Base-by-base conservation (phyloP, 1,139 yeast genomes). In the Zygosaccharomyces pseudobailii region DNA sequence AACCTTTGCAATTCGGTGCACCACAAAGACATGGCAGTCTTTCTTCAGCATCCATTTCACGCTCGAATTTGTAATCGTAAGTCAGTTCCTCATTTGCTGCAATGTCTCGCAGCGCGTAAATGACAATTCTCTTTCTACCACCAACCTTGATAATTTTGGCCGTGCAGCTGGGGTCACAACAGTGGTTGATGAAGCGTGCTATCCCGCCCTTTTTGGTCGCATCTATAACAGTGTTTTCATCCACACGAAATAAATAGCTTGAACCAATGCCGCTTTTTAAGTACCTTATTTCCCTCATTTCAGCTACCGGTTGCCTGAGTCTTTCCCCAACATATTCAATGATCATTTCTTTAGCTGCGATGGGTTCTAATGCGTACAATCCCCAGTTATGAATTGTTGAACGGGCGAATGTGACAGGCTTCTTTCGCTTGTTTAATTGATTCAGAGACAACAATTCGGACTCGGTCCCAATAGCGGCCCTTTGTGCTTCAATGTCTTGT, bases 311-410 rank as follows among this genome's bases (percentile, higher is more conserved):
- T 61, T 90, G 97, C 51, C 98, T 75, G 31, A 94, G 83, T 50
- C 95, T 78, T 60, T 92, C 98, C 30, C 99, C 99, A n/a, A 92
- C 97, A 61, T 92, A 92, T 66, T 94, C 99, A 52, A 94, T 92
- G 59, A 92, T 90, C 97, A 92, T 92, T 67, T 92, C 98, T 56
- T 84, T 86, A 1, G 95, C 94, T 10, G 89, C 87, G 61, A 92
- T 92, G 1, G 95, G 95, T 61, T 92, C 97, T 62, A 87, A 72
- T 0, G 98, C 98, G 68, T 89, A 92, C 42, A 92, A 70, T 0
- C 99, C 99, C 98, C 98, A 92, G 62, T 92, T 89, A 65, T 94
- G 98, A 59, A 92, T 92, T 0, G 97, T 95, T 1, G 97, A 89
- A 47, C 98, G 73, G 0, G 97, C 97, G 73, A 90, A 90, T 17